Conservation (phyloP, 2,329 filamentous ascomycete genomes). For the Calonectria pauciramosa region DNA sequence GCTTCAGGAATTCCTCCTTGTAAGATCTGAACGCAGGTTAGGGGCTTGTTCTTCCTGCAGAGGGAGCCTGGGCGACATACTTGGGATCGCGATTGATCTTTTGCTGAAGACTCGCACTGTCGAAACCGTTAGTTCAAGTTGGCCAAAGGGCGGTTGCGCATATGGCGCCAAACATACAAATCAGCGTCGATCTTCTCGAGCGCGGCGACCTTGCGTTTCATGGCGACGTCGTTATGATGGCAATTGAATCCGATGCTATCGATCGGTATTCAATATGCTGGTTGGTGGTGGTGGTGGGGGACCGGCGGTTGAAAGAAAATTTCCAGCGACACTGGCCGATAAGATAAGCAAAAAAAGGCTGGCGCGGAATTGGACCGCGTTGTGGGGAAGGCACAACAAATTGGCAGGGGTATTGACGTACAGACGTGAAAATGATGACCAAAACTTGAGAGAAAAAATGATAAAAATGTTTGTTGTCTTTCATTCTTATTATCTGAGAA, state of each 20-base stretch:
- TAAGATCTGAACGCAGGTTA: slow-evolving; percentile 74
- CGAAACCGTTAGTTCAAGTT: slow-evolving; percentile 42
- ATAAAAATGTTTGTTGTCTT: background rate
- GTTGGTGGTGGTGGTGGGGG: slow-evolving; percentile 17
- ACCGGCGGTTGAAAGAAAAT: slow-evolving; percentile 10
- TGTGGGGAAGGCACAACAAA: background rate
- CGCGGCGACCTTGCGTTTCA: slow-evolving; percentile 91
- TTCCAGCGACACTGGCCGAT: background rate
- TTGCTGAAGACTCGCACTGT: slow-evolving; percentile 87
- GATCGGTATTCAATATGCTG: slow-evolving; percentile 13
- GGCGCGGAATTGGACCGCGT: background rate
- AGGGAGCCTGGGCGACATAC: slow-evolving; percentile 57
- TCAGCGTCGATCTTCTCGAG: slow-evolving; percentile 97
- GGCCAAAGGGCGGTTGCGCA: background rate
- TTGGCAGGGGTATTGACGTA: background rate
- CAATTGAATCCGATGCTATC: slow-evolving; percentile 14
- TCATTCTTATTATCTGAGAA: background rate
- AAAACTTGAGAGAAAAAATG: background rate
- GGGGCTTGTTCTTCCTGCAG: slow-evolving; percentile 22
- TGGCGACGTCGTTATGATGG: slow-evolving; percentile 51
- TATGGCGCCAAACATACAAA: slow-evolving; percentile 64
- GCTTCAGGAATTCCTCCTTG: slow-evolving; percentile 86
- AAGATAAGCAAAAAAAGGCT: slow-evolving; percentile 21
- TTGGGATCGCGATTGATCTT: slow-evolving; percentile 90
- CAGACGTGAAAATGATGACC: background rate